These are phyloP conservation scores for Malassezia arunalokei DNA, from an alignment of 1,284 basidiomycete species.

Conservation along the genomic window DNA sequence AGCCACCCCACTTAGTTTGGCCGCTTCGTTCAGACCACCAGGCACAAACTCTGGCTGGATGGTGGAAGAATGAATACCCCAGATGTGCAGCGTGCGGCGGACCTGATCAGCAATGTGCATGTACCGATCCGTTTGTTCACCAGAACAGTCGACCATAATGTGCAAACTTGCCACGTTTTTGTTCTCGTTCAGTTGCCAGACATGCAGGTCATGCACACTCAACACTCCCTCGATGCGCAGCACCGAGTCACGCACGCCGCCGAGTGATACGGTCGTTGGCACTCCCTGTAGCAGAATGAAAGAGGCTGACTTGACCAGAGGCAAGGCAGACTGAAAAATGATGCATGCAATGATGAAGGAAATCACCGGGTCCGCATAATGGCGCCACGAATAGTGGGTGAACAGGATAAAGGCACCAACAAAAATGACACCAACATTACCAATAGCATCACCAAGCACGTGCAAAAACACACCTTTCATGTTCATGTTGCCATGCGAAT, in stretches of 20 bases:
- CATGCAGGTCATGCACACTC: conserved; percentile 75
- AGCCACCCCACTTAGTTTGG: conserved; percentile 23
- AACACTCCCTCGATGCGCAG: conserved; percentile 71
- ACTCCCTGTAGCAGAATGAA: conserved; percentile 96
- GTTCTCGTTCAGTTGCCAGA: conserved; percentile 82
- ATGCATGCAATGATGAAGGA: conserved; percentile 89
- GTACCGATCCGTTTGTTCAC: conserved; percentile 55
- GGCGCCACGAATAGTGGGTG: conserved; percentile 47
- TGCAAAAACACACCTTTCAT: conserved; percentile 90
- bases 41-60: conserved; percentile 45
- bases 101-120: conserved; percentile 80
- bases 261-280: conserved; percentile 74
- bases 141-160: conserved; percentile 60
- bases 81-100: conserved; percentile 66
- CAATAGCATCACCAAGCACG: conserved; percentile 82
- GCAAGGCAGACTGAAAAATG: conserved; percentile 89
- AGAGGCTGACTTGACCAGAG: conserved; percentile 82
- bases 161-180: conserved; percentile 94
- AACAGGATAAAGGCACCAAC: conserved; percentile 58
- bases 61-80: conserved; percentile 73
- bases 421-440: conserved; percentile 92
- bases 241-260: conserved; percentile 69
- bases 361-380: conserved; percentile 86
- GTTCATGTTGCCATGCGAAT: conserved; percentile 64
- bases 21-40: conserved; percentile 35